Conservation (phyloP, 345 rosid genomes). For the Erysimum cheiranthoides region DNA sequence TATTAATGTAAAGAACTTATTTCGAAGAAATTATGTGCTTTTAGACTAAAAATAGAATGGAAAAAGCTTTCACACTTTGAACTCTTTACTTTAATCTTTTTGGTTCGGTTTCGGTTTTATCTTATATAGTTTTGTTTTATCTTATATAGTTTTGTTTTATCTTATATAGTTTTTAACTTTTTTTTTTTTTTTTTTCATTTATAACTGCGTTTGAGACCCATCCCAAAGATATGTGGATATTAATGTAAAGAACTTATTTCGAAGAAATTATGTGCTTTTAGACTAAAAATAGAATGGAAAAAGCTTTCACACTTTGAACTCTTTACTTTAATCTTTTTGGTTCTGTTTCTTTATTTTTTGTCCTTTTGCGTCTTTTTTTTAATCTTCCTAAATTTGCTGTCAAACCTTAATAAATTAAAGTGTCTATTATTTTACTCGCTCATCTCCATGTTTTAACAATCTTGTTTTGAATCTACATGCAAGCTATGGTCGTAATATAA, state of each 20-base stretch:
- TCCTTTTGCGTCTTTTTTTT: constrained; percentile 6
- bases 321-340: constrained; percentile 3
- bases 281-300: constrained; percentile 7
- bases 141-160: too few relatives aligned
- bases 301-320: constrained; percentile 28
- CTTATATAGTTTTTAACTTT: too few relatives aligned
- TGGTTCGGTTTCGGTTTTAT: constrained; percentile 4
- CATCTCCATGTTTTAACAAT: constrained; percentile 22
- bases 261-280: constrained; percentile 14
- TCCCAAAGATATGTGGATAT: constrained; percentile 8
- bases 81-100: constrained; percentile 8
- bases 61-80: constrained; percentile 24
- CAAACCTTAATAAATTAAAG: constrained; percentile 2
- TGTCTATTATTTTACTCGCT: background rate
- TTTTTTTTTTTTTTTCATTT: too few relatives aligned
- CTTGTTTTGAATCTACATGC: constrained; percentile 26
- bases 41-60: constrained; percentile 19
- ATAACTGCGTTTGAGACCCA: too few relatives aligned
- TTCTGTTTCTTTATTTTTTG: background rate
- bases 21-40: background rate
- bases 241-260: too few relatives aligned
- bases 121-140: too few relatives aligned
- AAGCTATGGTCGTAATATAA: background rate
- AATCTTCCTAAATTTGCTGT: constrained; percentile 29
- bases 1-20: too few relatives aligned